phyloP scores from a whole-genome alignment of 2,329 filamentous ascomycete species.

The Colletotrichum brevisporum region DNA sequence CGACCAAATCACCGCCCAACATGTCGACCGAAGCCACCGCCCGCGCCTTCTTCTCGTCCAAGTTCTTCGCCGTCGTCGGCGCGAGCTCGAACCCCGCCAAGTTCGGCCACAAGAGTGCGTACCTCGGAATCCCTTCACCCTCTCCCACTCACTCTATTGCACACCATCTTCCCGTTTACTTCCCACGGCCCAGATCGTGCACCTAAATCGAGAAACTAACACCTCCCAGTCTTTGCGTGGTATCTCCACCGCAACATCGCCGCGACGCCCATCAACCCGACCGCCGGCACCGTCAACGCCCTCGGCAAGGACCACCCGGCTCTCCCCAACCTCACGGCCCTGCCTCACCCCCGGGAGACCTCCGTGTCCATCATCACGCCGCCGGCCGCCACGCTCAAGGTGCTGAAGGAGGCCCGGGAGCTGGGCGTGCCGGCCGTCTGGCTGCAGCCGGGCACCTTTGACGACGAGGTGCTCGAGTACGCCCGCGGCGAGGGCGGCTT shows the following conservation, averaged over 20 bases:
- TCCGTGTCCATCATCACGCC: constrained; percentile 90
- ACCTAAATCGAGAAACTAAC: constrained; percentile 17
- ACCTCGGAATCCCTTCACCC: neutral
- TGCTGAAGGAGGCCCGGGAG: constrained; percentile 83
- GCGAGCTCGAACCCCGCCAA: constrained; percentile 88
- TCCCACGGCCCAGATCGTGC: too few relatives aligned
- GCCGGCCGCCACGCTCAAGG: constrained; percentile 79
- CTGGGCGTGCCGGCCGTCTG: constrained; percentile 83
- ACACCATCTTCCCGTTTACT: too few relatives aligned
- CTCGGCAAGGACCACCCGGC: constrained; percentile 70
- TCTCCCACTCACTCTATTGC: constrained; percentile 13
- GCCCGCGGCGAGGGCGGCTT: constrained; percentile 75
- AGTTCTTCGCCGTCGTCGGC: constrained; percentile 89
- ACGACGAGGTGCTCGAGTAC: constrained; percentile 80
- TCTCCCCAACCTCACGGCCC: constrained; percentile 73
- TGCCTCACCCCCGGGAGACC: constrained; percentile 78
- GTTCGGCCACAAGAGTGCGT: constrained; percentile 87
- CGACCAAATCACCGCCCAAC: constrained; percentile 42
- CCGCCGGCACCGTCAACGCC: constrained; percentile 71
- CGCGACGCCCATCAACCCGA: constrained; percentile 88
- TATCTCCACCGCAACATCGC: constrained; percentile 83
- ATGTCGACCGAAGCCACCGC: constrained; percentile 80
- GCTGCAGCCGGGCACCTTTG: constrained; percentile 92
- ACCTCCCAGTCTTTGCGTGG: constrained; percentile 83
- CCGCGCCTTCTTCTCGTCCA: constrained; percentile 83